Base-by-base conservation (phyloP, 768 basidiomycete genomes). In the Clavulina sp. region DNA sequence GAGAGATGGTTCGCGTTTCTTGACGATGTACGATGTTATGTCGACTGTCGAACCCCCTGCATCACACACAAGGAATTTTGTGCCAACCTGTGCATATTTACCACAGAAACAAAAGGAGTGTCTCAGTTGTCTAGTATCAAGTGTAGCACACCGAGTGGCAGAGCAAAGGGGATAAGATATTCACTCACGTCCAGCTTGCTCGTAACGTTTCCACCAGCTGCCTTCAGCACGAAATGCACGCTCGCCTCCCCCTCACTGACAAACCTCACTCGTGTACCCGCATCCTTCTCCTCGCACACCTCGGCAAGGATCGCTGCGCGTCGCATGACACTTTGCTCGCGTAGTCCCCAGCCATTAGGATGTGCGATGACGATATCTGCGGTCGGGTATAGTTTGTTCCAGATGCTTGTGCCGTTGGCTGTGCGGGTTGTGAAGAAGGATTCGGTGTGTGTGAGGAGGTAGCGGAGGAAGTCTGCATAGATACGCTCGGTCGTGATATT, bases 171-270 rank as follows among this genome's bases (percentile, higher is more conserved):
- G n/a, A n/a, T n/a, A 38, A 38, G 7, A 19, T 7, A 38, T 38
- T 38, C 34, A 38, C 34, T 7, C 9, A 38, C 34, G 34, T 38
- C 9, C 34, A 7, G 34, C 7, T 38, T 19, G 19, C 9, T 38
- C 9, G 34, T 19, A 7, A 38, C 7, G 9, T 19, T 38, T 38
- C 34, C 7, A 38, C 34, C 19, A 34, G 69, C 58, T 0, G 66
- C 69, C 48, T 64, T 66, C 4, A 63, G 63, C 48, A 75, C 54
- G 38, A 64, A 75, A 56, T 75, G 73, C 7, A 75, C 59, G 60
- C 69, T 70, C 0, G 74, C 74, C 58, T 76, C 75, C 30, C 73
- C 74, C 52, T 76, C 75, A 0, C 70, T 69, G 9, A 75, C 69
- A 26, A 74, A 71, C 23, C 64, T 62, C 19, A 75, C 59, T 13